Evolutionary conservation across 2,329 filamentous ascomycete species (phyloP).

Genomic region (Pseudogymnoascus sp.): DNA sequence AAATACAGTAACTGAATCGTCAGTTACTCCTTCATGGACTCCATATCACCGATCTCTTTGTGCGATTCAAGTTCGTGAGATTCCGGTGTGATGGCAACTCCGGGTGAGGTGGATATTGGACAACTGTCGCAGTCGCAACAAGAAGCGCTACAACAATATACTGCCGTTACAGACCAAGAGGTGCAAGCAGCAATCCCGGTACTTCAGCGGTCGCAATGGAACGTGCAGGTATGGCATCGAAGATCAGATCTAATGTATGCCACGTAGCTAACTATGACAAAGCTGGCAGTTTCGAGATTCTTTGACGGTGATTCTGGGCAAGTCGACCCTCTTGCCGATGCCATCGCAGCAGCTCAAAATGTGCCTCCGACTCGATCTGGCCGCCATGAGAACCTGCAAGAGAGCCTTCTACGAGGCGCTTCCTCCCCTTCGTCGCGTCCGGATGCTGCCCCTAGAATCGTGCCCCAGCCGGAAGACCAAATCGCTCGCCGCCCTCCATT

Average conservation of each 20-base stretch:
- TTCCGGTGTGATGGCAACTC: constrained; percentile 33
- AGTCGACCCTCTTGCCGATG: constrained; percentile 72
- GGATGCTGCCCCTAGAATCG: constrained; percentile 75
- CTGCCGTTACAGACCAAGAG: constrained; percentile 79
- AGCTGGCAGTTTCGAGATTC: constrained; percentile 96
- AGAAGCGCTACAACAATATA: constrained; percentile 79
- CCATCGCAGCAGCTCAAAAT: constrained; percentile 51
- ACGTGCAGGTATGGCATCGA: constrained; percentile 61
- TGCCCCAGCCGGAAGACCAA: constrained; percentile 63
- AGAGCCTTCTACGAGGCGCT: constrained; percentile 40
- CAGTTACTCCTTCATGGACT: neutral
- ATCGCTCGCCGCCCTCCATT: constrained; percentile 65
- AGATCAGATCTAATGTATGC: constrained; percentile 10
- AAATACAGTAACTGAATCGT: neutral
- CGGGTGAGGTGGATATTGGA: constrained; percentile 50
- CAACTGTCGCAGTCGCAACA: constrained; percentile 73
- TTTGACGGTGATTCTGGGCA: constrained; percentile 77
- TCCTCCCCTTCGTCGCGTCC: constrained; percentile 35
- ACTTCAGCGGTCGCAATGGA: constrained; percentile 87
- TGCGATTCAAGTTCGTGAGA: neutral
- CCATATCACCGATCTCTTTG: constrained; percentile 5
- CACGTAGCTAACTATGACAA: constrained; percentile 19
- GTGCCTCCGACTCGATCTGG: constrained; percentile 54
- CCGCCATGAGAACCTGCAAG: constrained; percentile 68
- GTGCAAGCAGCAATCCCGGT: constrained; percentile 68